phyloP scores from a whole-genome alignment of 2,329 filamentous ascomycete genomes.

The Xylariaceae sp. region DNA sequence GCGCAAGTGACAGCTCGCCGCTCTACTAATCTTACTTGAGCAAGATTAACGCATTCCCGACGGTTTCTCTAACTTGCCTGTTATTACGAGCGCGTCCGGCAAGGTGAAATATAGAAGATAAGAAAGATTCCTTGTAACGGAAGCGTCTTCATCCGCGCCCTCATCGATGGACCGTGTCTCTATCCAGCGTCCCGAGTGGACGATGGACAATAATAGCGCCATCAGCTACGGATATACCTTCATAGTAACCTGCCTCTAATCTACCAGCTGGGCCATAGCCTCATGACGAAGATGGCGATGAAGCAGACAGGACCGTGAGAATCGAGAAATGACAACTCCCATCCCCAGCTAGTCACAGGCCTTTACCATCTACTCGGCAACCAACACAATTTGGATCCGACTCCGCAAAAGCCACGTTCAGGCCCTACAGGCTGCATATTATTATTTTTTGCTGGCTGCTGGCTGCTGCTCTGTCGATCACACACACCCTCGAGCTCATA shows the following conservation, averaged over 20 bases:
- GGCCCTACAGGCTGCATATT: slow-evolving; percentile 8
- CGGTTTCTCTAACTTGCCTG: not conserved
- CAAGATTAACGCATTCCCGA: not conserved
- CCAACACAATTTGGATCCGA: slow-evolving; percentile 13
- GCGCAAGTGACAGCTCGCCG: not conserved
- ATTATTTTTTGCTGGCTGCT: too few relatives aligned
- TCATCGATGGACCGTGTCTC: not conserved
- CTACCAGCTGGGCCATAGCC: not conserved
- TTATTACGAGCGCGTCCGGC: not conserved
- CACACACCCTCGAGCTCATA: not conserved
- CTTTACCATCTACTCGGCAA: slow-evolving; percentile 16
- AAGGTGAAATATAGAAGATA: not conserved
- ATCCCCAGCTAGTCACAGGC: not conserved
- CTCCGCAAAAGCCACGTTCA: slow-evolving; percentile 20
- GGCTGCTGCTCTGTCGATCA: slow-evolving; percentile 6
- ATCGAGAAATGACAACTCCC: not conserved
- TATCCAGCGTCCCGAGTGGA: not conserved
- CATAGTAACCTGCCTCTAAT: not conserved
- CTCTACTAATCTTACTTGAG: not conserved
- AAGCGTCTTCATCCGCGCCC: not conserved
- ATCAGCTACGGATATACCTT: not conserved
- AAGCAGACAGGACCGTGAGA: too few relatives aligned
- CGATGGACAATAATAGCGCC: not conserved
- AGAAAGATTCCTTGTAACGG: not conserved
- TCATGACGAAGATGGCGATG: not conserved